Evolutionary conservation across 1,284 basidiomycete genomes (phyloP).

Genomic region (Stereum hirsutum): DNA sequence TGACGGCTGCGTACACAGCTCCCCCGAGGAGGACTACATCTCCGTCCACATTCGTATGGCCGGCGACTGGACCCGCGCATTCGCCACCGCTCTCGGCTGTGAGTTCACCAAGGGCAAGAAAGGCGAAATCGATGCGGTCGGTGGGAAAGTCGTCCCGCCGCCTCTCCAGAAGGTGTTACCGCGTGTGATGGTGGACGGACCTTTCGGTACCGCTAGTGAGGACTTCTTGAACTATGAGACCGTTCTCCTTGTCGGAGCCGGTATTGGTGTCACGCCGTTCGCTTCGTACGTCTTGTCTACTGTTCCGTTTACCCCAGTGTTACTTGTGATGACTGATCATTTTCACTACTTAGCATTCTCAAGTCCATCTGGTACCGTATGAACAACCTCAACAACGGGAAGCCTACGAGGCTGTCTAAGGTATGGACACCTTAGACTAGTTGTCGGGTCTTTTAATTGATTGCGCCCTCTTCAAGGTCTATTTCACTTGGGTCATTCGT

Average conservation of each 20-base stretch:
- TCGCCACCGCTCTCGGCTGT: slow-evolving; percentile 76
- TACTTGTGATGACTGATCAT: slow-evolving; percentile 8
- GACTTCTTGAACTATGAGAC: slow-evolving; percentile 85
- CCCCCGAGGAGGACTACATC: slow-evolving; percentile 86
- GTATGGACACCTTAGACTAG: slow-evolving; percentile 8
- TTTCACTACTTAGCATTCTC: slow-evolving; percentile 45
- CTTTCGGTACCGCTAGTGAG: slow-evolving; percentile 79
- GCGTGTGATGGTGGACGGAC: slow-evolving; percentile 85
- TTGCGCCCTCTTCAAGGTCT: slow-evolving; percentile 30
- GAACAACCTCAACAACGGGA: slow-evolving; percentile 69
- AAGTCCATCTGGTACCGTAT: slow-evolving; percentile 94
- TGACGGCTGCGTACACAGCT: too few relatives aligned
- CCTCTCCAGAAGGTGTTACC: slow-evolving; percentile 68
- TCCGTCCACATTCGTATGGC: slow-evolving; percentile 83
- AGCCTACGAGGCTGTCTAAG: slow-evolving; percentile 71
- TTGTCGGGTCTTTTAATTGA: slow-evolving; percentile 18
- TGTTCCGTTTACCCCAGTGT: not conserved
- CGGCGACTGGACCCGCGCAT: slow-evolving; percentile 79
- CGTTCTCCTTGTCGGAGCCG: slow-evolving; percentile 76
- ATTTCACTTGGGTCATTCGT: slow-evolving; percentile 85
- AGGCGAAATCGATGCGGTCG: slow-evolving; percentile 31
- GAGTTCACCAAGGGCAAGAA: slow-evolving; percentile 59
- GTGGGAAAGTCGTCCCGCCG: slow-evolving; percentile 45
- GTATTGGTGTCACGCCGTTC: slow-evolving; percentile 91
- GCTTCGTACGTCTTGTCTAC: slow-evolving; percentile 54